phyloP scores from a whole-genome alignment of 345 rosid genomes.

The Citrus medica region DNA sequence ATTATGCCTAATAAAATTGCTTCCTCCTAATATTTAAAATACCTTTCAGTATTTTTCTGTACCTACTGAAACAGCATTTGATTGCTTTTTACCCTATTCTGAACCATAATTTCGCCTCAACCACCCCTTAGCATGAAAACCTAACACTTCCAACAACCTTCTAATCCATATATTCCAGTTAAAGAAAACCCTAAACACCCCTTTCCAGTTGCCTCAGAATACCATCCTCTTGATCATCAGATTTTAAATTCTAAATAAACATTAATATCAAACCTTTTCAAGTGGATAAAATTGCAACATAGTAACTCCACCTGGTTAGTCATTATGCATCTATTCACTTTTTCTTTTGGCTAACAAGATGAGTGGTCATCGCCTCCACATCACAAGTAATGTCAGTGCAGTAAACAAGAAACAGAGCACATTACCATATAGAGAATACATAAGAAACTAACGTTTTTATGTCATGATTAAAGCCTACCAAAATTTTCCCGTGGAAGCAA shows the following conservation, averaged over 20 bases:
- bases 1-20: no score
- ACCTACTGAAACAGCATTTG: neutral
- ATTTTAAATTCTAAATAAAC: neutral
- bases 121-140: neutral
- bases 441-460: neutral
- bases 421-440: neutral
- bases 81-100: neutral
- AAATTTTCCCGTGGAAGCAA: constrained; percentile 76
- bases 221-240: neutral
- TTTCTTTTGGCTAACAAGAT: neutral
- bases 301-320: no score
- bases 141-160: neutral
- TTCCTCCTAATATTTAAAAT: neutral
- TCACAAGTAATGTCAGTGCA: neutral
- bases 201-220: neutral
- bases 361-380: neutral
- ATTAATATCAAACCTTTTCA: neutral
- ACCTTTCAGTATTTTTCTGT: neutral
- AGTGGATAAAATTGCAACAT: no score
- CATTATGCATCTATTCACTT: neutral
- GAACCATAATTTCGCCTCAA: neutral
- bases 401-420: neutral
- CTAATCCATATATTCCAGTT: neutral
- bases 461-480: constrained; percentile 38
- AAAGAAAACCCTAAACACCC: neutral